Conservation (phyloP, 371 early-diverging fungal genomes). For the Circinella minor region DNA sequence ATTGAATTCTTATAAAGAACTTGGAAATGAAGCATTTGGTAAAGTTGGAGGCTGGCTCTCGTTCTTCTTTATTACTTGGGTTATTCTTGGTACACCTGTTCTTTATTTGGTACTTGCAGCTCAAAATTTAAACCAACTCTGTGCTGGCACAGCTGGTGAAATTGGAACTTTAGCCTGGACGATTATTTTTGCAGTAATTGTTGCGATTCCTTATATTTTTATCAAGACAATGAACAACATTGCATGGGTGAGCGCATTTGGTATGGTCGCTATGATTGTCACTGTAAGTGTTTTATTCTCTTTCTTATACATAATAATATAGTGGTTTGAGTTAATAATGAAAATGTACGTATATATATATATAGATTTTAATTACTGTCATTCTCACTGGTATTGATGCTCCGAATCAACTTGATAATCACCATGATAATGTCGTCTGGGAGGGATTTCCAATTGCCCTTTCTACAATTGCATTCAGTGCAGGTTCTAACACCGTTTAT, state of each 20-base stretch:
- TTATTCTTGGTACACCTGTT: slow-evolving; percentile 55
- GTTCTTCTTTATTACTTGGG: slow-evolving; percentile 62
- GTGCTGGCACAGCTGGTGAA: slow-evolving; percentile 39
- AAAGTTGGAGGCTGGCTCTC: slow-evolving; percentile 30
- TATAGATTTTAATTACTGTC: slow-evolving; percentile 37
- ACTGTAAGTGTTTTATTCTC: slow-evolving; percentile 18
- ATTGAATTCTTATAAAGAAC: neutral
- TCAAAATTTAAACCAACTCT: slow-evolving; percentile 48
- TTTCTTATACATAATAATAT: no score
- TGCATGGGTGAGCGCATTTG: slow-evolving; percentile 65
- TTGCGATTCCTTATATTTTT: slow-evolving; percentile 56
- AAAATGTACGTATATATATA: no score
- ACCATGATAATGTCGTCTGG: slow-evolving; percentile 48
- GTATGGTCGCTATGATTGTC: slow-evolving; percentile 54
- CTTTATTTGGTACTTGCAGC: slow-evolving; percentile 63
- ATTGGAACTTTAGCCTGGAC: slow-evolving; percentile 58
- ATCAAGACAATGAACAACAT: slow-evolving; percentile 66
- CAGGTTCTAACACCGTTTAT: slow-evolving; percentile 82
- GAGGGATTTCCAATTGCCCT: slow-evolving; percentile 62
- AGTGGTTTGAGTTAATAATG: no score
- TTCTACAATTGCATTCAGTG: slow-evolving; percentile 75
- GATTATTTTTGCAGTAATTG: slow-evolving; percentile 59
- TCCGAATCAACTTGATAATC: slow-evolving; percentile 19
- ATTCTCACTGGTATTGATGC: slow-evolving; percentile 34
- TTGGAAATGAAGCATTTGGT: slow-evolving; percentile 32